These are phyloP conservation scores for Phanerochaete sordida DNA, from an alignment of 768 basidiomycete genomes.

Conservation along the genomic window DNA sequence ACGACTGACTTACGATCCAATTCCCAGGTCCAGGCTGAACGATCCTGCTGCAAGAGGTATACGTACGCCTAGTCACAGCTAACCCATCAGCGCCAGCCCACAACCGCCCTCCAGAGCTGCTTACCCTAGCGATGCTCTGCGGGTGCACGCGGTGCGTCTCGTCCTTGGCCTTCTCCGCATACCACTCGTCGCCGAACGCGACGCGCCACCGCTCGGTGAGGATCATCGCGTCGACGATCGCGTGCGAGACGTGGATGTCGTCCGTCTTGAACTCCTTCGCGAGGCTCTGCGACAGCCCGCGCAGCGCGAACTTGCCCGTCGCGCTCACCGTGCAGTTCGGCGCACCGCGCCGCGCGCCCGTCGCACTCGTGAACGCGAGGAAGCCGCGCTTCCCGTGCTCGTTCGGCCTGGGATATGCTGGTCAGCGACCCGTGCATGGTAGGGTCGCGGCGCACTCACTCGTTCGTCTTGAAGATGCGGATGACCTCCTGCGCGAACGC, in stretches of 20 bases:
- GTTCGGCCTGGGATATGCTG: slow-evolving; percentile 1
- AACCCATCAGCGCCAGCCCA: neutral
- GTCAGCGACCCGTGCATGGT: neutral
- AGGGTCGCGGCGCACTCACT: slow-evolving; percentile 13
- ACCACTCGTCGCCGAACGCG: slow-evolving; percentile 10
- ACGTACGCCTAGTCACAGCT: slow-evolving; percentile 15
- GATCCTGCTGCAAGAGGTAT: slow-evolving; percentile 22
- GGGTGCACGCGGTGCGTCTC: slow-evolving; percentile 9
- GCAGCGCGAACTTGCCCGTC: slow-evolving; percentile 57
- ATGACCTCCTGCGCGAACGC: slow-evolving; percentile 62
- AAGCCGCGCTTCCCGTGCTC: slow-evolving; percentile 43
- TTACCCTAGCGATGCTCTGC: slow-evolving; percentile 15
- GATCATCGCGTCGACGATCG: slow-evolving; percentile 54
- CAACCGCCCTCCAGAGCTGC: neutral
- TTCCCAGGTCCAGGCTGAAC: slow-evolving; percentile 27
- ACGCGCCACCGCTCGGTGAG: slow-evolving; percentile 11
- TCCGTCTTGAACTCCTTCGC: slow-evolving; percentile 73
- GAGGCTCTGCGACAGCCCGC: slow-evolving; percentile 67
- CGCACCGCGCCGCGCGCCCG: slow-evolving; percentile 55
- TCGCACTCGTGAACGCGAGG: slow-evolving; percentile 72
- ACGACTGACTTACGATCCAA: slow-evolving; percentile 18
- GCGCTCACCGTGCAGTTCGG: slow-evolving; percentile 54
- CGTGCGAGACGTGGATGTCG: slow-evolving; percentile 73
- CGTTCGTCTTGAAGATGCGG: slow-evolving; percentile 54
- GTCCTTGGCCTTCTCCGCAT: slow-evolving; percentile 6